phyloP scores from a whole-genome alignment of 225 moss, liverwort and hornwort genomes.

The Sphagnum contortum region DNA sequence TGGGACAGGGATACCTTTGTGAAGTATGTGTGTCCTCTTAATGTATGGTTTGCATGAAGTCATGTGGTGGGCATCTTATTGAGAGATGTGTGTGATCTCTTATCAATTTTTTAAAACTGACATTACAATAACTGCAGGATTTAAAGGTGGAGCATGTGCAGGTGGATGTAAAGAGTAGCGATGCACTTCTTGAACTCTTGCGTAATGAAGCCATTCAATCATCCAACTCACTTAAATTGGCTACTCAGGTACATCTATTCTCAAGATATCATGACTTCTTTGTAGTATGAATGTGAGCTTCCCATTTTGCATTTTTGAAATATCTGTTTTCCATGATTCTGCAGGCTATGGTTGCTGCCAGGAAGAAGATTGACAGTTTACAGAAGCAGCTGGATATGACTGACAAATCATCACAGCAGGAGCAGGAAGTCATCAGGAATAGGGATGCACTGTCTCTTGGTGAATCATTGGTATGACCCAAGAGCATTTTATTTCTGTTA shows the following conservation, averaged over 20 bases:
- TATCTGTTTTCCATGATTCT: not conserved
- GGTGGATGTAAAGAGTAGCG: slow-evolving; percentile 31
- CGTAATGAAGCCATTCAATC: slow-evolving; percentile 36
- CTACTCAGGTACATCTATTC: slow-evolving; percentile 25
- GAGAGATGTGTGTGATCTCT: no score
- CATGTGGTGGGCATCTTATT: no score
- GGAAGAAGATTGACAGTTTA: slow-evolving; percentile 32
- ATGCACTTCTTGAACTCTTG: slow-evolving; percentile 37
- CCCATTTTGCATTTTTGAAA: slow-evolving; percentile 1
- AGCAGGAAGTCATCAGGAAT: slow-evolving; percentile 32
- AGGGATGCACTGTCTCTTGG: slow-evolving; percentile 37
- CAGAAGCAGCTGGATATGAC: slow-evolving; percentile 39
- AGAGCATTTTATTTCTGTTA: no score
- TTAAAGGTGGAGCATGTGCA: slow-evolving; percentile 21
- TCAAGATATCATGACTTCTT: no score
- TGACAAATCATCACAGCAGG: slow-evolving; percentile 23
- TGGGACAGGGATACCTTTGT: no score
- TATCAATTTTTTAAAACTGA: no score
- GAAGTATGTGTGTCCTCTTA: no score
- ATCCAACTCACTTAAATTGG: slow-evolving; percentile 25
- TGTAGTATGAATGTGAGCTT: slow-evolving; percentile 1
- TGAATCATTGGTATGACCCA: slow-evolving; percentile 30
- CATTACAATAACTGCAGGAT: slow-evolving; percentile 11
- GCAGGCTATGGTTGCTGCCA: slow-evolving; percentile 45
- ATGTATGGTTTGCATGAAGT: no score